These are phyloP conservation scores for Malus sieversii DNA, from an alignment of 306 rosid species.

Conservation along the genomic window DNA sequence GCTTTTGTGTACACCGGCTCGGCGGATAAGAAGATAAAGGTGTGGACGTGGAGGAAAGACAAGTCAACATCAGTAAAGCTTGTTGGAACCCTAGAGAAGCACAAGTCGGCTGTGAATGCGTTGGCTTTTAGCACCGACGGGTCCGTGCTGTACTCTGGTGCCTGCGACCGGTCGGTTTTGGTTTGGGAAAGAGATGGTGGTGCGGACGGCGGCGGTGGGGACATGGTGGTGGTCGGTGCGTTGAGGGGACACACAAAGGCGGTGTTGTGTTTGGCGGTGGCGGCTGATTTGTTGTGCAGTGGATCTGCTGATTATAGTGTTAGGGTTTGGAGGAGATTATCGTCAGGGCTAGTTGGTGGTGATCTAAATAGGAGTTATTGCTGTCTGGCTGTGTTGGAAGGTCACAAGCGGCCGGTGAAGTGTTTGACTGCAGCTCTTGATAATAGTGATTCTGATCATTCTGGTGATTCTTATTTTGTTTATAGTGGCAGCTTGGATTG, in stretches of 20 bases:
- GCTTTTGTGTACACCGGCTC: conserved; percentile 55
- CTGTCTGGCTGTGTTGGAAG: conserved; percentile 58
- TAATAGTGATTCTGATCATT: conserved; percentile 3
- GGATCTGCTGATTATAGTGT: conserved; percentile 65
- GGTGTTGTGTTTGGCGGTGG: conserved; percentile 51
- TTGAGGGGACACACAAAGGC: conserved; percentile 61
- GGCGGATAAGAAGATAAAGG: conserved; percentile 60
- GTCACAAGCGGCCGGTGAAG: conserved; percentile 52
- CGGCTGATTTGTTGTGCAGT: conserved; percentile 55
- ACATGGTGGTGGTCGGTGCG: conserved; percentile 54
- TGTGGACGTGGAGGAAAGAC: conserved; percentile 37
- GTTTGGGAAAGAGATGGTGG: conserved; percentile 46
- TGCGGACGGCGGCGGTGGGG: background rate
- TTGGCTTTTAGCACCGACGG: conserved; percentile 46
- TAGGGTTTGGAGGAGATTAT: conserved; percentile 54
- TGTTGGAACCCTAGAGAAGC: conserved; percentile 48
- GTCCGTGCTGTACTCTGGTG: conserved; percentile 55
- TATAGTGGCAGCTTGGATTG: conserved; percentile 63
- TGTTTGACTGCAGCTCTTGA: conserved; percentile 39
- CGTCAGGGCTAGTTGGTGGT: conserved; percentile 1
- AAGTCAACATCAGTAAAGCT: background rate
- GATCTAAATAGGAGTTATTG: conserved; percentile 14
- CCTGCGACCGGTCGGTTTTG: conserved; percentile 61
- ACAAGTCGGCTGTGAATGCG: conserved; percentile 64
- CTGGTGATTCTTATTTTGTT: conserved; percentile 30